A percentile compares a stretch with the other conserved stretches of the same genome.
Conservation (phyloP, 2,329 filamentous ascomycete species). For the Chaetomium sp. region DNA sequence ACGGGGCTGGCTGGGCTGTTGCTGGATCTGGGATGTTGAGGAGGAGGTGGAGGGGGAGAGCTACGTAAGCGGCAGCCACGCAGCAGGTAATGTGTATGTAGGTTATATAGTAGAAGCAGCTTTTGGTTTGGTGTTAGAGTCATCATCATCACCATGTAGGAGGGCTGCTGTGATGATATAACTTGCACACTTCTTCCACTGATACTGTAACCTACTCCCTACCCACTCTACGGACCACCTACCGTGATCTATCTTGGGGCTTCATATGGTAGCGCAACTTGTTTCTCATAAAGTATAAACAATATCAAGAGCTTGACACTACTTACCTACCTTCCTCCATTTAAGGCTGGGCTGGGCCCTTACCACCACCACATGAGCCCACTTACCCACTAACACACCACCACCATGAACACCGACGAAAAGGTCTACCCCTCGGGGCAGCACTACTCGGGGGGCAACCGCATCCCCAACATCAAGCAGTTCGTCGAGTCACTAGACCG, state of each 20-base stretch:
- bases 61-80: background rate
- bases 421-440: conserved; percentile 54
- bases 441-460: conserved; percentile 81
- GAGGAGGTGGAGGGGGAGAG: background rate
- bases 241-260: background rate
- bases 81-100: background rate
- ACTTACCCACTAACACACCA: background rate
- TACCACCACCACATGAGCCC: conserved; percentile 2
- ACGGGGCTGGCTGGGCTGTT: background rate
- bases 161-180: background rate
- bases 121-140: background rate
- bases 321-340: background rate
- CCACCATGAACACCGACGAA: conserved; percentile 45
- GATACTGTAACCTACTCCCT: background rate
- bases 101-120: no score
- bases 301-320: background rate
- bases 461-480: conserved; percentile 83
- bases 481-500: conserved; percentile 78
- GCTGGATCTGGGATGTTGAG: background rate
- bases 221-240: background rate
- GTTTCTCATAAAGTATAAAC: background rate
- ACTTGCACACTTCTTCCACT: background rate
- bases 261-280: background rate
- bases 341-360: background rate
- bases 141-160: background rate